Percentiles rank a stretch among this genome's conserved stretches.
phyloP scores from a whole-genome alignment of 371 early-diverging fungal genomes.

The Mucor sp. region DNA sequence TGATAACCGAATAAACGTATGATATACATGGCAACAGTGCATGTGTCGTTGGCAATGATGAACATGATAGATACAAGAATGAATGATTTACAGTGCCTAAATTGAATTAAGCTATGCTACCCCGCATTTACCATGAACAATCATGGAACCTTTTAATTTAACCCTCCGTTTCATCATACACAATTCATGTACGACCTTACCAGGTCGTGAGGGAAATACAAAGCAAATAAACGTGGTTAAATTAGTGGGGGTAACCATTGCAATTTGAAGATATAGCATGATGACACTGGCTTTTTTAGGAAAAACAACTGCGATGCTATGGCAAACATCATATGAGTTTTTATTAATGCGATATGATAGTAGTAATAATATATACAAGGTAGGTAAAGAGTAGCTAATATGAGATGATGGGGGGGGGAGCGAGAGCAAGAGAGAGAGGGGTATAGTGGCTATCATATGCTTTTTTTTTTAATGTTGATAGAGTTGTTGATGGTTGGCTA shows the following conservation, averaged over 20 bases:
- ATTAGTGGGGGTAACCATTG: not conserved
- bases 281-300: not conserved
- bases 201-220: not conserved
- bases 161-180: not conserved
- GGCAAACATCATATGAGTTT: not conserved
- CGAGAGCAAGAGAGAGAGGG: not conserved
- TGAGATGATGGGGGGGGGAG: not conserved
- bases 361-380: not conserved
- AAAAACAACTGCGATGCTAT: not conserved
- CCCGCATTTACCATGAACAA: not conserved
- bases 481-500: constrained; percentile 45
- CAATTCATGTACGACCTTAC: not conserved
- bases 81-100: not conserved
- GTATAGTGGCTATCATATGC: not conserved
- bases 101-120: not conserved
- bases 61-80: not conserved
- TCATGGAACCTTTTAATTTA: not conserved
- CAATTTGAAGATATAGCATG: not conserved
- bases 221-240: constrained; percentile 2
- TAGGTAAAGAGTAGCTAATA: not conserved
- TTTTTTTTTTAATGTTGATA: constrained; percentile 31
- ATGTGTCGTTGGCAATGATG: not conserved
- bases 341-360: not conserved
- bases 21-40: not conserved
- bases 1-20: not conserved